phyloP scores from a whole-genome alignment of 2,329 filamentous ascomycete genomes.

The Pseudogymnoascus sp. region DNA sequence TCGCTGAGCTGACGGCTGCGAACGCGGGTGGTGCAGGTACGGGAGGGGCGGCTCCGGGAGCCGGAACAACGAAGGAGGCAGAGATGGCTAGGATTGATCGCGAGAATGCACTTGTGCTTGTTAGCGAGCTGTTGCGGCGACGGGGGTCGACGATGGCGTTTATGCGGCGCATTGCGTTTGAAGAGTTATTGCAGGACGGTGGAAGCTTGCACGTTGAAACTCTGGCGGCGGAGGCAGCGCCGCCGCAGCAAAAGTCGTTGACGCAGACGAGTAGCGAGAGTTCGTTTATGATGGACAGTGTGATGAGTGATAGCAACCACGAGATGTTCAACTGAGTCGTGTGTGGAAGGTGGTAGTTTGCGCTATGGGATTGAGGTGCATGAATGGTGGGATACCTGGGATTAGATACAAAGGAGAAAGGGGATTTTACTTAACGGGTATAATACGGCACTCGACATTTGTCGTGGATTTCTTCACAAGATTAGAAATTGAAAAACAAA shows the following conservation, averaged over 20 bases:
- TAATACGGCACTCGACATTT: not conserved
- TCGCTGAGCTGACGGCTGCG: not conserved
- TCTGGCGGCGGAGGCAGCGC: constrained; percentile 13
- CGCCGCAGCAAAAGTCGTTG: not conserved
- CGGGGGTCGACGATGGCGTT: constrained; percentile 34
- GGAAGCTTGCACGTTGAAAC: constrained; percentile 27
- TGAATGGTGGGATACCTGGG: not conserved
- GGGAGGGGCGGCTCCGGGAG: not conserved
- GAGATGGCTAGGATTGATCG: constrained; percentile 45
- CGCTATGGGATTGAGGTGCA: not conserved
- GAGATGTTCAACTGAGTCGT: not conserved
- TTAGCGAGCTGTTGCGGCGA: constrained; percentile 45
- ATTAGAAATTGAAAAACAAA: not conserved
- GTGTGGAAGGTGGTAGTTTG: not conserved
- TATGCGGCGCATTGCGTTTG: constrained; percentile 35
- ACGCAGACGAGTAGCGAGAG: constrained; percentile 3
- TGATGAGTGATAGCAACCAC: not conserved
- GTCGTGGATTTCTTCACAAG: constrained; percentile 1
- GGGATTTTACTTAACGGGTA: not conserved
- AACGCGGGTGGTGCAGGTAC: not conserved
- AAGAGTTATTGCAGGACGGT: constrained; percentile 42
- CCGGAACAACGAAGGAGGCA: constrained; percentile 22
- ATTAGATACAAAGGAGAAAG: not conserved
- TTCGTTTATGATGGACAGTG: constrained; percentile 3
- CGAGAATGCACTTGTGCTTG: constrained; percentile 53